These are phyloP conservation scores for Leptoxyphium fumago DNA, from an alignment of 2,329 filamentous ascomycete species.

Conservation along the genomic window DNA sequence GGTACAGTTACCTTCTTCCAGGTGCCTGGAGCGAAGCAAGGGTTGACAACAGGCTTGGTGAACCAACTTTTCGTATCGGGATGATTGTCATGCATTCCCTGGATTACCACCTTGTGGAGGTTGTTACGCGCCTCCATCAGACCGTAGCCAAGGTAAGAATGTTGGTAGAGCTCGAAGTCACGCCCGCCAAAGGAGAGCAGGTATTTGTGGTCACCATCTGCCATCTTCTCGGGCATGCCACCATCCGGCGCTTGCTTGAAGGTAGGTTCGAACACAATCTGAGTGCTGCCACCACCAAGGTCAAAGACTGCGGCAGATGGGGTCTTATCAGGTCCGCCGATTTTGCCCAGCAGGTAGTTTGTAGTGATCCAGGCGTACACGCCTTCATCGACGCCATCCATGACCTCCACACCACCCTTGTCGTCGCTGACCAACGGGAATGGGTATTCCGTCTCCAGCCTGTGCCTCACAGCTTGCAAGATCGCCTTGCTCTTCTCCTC, in stretches of 20 bases:
- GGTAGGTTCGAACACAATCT: constrained; percentile 95
- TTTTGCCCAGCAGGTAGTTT: constrained; percentile 96
- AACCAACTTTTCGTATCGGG: constrained; percentile 49
- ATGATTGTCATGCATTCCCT: constrained; percentile 51
- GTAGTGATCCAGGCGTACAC: constrained; percentile 99
- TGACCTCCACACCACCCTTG: constrained; percentile 81
- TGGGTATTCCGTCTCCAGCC: constrained; percentile 78
- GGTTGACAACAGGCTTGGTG: constrained; percentile 58
- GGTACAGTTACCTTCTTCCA: constrained; percentile 57
- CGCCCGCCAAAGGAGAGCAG: constrained; percentile 77
- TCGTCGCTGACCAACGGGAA: constrained; percentile 85
- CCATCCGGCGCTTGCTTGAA: constrained; percentile 60
- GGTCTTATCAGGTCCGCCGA: constrained; percentile 78
- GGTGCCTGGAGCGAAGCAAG: constrained; percentile 75
- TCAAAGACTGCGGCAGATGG: constrained; percentile 92
- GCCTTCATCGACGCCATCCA: constrained; percentile 94
- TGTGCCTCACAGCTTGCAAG: constrained; percentile 64
- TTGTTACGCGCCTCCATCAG: constrained; percentile 88
- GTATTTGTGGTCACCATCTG: constrained; percentile 92
- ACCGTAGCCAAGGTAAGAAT: constrained; percentile 93
- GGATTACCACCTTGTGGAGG: constrained; percentile 61
- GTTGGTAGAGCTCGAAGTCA: constrained; percentile 87
- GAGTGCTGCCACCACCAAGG: constrained; percentile 88
- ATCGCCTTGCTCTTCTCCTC: constrained; percentile 69
- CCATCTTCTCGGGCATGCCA: constrained; percentile 72